Evolutionary conservation across 139 green algal genomes (phyloP).

Genomic region (Haematococcus lacustris): DNA sequence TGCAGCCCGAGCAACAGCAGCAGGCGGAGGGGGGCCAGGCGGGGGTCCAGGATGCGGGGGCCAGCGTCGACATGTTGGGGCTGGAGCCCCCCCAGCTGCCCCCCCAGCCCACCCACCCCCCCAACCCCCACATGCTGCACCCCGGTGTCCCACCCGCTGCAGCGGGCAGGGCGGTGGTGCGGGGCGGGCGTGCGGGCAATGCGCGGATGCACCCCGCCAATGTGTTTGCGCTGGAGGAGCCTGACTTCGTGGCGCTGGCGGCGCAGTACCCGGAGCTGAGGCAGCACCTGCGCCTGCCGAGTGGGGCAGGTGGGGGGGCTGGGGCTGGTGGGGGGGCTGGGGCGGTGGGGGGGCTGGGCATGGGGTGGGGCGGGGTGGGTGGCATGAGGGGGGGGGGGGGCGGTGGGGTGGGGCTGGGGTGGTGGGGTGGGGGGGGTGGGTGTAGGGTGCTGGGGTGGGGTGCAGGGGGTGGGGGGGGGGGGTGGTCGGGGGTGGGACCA

Average conservation of each 20-base stretch:
- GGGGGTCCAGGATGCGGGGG: too few species aligned
- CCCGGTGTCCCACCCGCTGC: too few species aligned
- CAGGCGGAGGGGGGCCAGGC: too few species aligned
- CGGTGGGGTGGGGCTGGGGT: background rate
- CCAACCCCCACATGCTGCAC: too few species aligned
- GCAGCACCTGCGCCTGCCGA: conserved; percentile 27
- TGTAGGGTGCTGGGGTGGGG: background rate
- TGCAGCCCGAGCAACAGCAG: too few species aligned
- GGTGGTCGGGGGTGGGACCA: background rate
- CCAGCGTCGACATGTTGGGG: too few species aligned
- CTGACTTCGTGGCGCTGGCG: conserved; percentile 70
- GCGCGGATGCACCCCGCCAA: conserved; percentile 57
- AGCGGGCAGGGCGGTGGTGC: too few species aligned
- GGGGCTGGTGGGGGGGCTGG: too few species aligned
- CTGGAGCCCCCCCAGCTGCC: too few species aligned
- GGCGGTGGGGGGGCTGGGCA: background rate
- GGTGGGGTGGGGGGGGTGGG: background rate
- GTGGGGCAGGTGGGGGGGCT: background rate
- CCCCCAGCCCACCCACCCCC: too few species aligned
- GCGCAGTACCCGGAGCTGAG: conserved; percentile 38
- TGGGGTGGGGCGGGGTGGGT: background rate
- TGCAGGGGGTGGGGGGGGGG: background rate
- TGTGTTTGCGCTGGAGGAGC: conserved; percentile 31
- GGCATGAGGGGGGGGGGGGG: background rate
- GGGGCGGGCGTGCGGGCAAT: too few species aligned